Percentiles rank a stretch among this genome's conserved stretches.
Evolutionary conservation across 208 protist species (phyloP).

Genomic region (Leishmania major): DNA sequence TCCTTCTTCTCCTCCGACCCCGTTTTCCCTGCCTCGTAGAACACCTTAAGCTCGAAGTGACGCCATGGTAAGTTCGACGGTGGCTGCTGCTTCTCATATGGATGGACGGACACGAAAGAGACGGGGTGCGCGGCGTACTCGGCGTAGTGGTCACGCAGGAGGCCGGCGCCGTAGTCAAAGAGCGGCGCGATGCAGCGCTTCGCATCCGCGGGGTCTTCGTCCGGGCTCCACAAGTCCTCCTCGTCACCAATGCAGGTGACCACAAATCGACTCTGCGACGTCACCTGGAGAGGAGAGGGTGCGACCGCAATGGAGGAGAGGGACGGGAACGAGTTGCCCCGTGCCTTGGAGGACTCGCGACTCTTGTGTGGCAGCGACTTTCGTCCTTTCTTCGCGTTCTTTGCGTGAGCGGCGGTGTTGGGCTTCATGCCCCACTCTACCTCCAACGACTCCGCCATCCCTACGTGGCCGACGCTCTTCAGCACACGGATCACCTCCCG

Average conservation of each 20-base stretch:
- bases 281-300: conserved; percentile 13
- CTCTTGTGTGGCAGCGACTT: conserved; percentile 29
- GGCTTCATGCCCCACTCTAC: conserved; percentile 29
- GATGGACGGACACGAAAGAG: conserved; percentile 37
- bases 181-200: conserved; percentile 34
- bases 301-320: conserved; percentile 1
- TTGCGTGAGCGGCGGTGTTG: conserved; percentile 2
- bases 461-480: conserved; percentile 21
- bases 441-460: conserved; percentile 30
- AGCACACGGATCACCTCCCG: conserved; percentile 32
- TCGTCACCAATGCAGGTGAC: conserved; percentile 43
- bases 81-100: conserved; percentile 57
- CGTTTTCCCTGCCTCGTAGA: conserved; percentile 69
- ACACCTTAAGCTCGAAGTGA: conserved; percentile 54
- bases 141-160: conserved; percentile 42
- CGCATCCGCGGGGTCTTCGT: conserved; percentile 7
- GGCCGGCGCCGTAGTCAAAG: conserved; percentile 54
- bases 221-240: conserved; percentile 46
- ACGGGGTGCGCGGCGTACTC: conserved; percentile 30
- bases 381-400: conserved; percentile 22
- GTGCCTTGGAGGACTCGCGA: conserved; percentile 29
- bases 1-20: conserved; percentile 81
- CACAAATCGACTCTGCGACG: conserved; percentile 23
- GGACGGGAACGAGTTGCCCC: conserved; percentile 12
- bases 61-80: conserved; percentile 46